phyloP scores from a whole-genome alignment of 225 moss, liverwort and hornwort species.

The Neckera pumila region DNA sequence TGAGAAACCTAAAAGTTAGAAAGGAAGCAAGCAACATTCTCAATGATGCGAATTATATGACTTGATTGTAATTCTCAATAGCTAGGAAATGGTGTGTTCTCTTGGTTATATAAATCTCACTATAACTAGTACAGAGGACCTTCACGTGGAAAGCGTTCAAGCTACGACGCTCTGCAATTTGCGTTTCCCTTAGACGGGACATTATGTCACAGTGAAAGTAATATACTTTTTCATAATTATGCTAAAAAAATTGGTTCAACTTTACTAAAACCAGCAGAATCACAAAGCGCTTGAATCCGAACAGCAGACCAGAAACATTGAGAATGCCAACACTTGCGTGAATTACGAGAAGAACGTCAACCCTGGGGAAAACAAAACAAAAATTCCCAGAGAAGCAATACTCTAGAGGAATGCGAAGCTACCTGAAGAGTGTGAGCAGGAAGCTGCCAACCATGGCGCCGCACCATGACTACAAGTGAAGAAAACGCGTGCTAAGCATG shows the following conservation, averaged over 20 bases:
- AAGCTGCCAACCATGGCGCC: slow-evolving; percentile 99
- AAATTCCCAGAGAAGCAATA: neutral
- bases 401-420: slow-evolving; percentile 20
- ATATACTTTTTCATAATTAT: neutral
- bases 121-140: neutral
- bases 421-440: slow-evolving; percentile 98
- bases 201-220: neutral
- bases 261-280: neutral
- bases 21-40: neutral
- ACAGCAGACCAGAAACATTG: neutral
- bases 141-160: neutral
- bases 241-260: neutral
- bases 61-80: neutral
- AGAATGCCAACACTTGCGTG: neutral
- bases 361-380: neutral
- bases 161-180: neutral
- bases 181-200: neutral
- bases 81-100: neutral
- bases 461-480: slow-evolving; percentile 51
- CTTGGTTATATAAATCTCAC: neutral
- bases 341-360: neutral
- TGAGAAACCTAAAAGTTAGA: neutral
- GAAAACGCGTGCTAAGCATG: slow-evolving; percentile 25
- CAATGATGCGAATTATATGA: neutral
- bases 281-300: neutral